Conservation (phyloP, 306 rosid genomes). For the Cucumis sativus region DNA sequence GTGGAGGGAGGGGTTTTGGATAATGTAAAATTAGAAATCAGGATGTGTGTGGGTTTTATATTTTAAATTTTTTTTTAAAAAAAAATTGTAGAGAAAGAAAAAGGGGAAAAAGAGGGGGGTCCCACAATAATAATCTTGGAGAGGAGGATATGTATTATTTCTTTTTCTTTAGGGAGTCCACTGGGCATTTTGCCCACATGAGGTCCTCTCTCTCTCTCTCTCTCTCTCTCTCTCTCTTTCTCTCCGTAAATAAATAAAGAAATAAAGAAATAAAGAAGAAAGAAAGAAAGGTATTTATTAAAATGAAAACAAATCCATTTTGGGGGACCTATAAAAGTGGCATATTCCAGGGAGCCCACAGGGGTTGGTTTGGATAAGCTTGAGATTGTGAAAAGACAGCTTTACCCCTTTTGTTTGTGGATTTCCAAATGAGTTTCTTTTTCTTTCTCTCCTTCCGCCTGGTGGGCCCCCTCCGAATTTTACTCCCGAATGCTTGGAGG, state of each 20-base stretch:
- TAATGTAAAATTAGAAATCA: not conserved
- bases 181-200: not conserved
- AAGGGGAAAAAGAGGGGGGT: not conserved
- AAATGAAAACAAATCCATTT: not conserved
- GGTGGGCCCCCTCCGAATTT: constrained; percentile 1
- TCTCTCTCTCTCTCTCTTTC: not conserved
- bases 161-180: not conserved
- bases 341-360: constrained; percentile 27
- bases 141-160: not conserved
- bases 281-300: not conserved
- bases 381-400: constrained; percentile 15
- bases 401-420: constrained; percentile 5
- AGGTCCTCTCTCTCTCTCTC: not conserved
- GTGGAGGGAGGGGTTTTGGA: not conserved
- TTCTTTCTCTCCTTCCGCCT: not conserved
- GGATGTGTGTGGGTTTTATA: not conserved
- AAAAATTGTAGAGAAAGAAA: not conserved
- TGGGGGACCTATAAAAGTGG: constrained; percentile 14
- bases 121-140: not conserved
- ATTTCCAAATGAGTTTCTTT: not conserved
- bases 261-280: not conserved
- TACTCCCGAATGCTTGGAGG: constrained; percentile 33
- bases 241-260: not conserved
- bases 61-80: too few species aligned
- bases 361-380: constrained; percentile 39